Conservation (phyloP, 1,284 basidiomycete genomes). For the Pisolithus thermaeus region DNA sequence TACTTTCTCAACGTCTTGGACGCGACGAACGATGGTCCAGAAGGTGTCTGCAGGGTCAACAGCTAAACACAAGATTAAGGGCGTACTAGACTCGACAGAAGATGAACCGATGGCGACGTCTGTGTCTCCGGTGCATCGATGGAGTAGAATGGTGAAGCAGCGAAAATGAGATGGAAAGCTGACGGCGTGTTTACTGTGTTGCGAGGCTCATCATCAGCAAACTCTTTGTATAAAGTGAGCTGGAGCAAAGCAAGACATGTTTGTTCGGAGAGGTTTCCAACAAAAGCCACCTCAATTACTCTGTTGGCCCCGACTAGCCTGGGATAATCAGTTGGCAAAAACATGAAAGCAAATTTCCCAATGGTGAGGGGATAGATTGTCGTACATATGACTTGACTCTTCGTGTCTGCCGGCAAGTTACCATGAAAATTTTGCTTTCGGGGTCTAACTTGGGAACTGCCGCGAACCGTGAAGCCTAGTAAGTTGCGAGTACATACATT, state of each 20-base stretch:
- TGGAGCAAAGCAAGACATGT: slow-evolving; percentile 69
- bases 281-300: slow-evolving; percentile 75
- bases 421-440: no score
- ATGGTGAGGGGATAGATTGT: slow-evolving; percentile 7
- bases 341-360: slow-evolving; percentile 85
- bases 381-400: no score
- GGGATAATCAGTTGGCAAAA: slow-evolving; percentile 96
- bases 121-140: slow-evolving; percentile 95
- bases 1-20: slow-evolving; percentile 82
- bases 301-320: slow-evolving; percentile 70
- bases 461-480: no score
- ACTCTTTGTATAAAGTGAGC: slow-evolving; percentile 67
- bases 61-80: slow-evolving; percentile 80
- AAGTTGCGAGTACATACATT: no score
- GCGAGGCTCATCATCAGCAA: slow-evolving; percentile 44
- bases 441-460: no score
- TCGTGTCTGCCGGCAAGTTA: no score
- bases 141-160: slow-evolving; percentile 90
- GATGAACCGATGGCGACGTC: slow-evolving; percentile 93
- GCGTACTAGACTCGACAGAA: slow-evolving; percentile 70
- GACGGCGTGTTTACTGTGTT: slow-evolving; percentile 54
- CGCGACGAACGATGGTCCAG: slow-evolving; percentile 84
- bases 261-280: slow-evolving; percentile 60
- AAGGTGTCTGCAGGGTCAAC: slow-evolving; percentile 88
- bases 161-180: slow-evolving; percentile 87